Percentiles rank a stretch among this genome's conserved stretches.
phyloP scores from a whole-genome alignment of 106 monocot genomes.

The Posidonia australis region DNA sequence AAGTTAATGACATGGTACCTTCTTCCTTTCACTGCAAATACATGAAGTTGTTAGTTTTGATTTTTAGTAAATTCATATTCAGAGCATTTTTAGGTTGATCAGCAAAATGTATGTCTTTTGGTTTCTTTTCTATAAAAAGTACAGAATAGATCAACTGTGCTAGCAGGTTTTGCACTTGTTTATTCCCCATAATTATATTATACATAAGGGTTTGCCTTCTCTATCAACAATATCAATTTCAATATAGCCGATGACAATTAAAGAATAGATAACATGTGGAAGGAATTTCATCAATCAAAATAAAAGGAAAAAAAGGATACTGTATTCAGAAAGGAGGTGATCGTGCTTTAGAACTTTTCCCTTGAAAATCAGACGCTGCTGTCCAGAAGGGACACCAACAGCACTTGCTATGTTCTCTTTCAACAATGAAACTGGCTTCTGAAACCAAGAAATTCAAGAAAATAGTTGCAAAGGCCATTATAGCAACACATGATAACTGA shows the following conservation, averaged over 20 bases:
- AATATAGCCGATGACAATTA: not conserved
- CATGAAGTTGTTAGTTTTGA: too few relatives aligned
- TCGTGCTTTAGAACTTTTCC: conserved; percentile 89
- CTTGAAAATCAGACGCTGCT: conserved; percentile 83
- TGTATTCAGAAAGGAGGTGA: conserved; percentile 63
- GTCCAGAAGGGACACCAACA: conserved; percentile 52
- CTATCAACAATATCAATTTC: too few relatives aligned
- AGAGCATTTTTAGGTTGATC: too few relatives aligned
- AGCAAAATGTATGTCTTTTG: too few relatives aligned
- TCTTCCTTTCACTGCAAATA: too few relatives aligned
- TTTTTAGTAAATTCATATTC: too few relatives aligned
- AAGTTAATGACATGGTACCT: too few relatives aligned
- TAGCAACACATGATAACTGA: not conserved
- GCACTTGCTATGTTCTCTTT: conserved; percentile 62
- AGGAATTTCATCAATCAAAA: not conserved
- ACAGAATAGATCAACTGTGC: too few relatives aligned
- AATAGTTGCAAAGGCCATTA: not conserved
- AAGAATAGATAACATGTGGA: not conserved
- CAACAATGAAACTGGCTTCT: conserved; percentile 46
- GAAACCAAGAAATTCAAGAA: conserved; percentile 8
- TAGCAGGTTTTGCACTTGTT: too few relatives aligned
- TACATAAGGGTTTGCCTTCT: too few relatives aligned
- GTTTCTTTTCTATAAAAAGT: too few relatives aligned
- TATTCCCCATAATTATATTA: too few relatives aligned
- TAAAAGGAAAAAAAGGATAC: conserved; percentile 52